Percentiles rank a stretch among this genome's conserved stretches.
Conservation (phyloP, 352 stramenopile species). For the Globisporangium orthogonon region DNA sequence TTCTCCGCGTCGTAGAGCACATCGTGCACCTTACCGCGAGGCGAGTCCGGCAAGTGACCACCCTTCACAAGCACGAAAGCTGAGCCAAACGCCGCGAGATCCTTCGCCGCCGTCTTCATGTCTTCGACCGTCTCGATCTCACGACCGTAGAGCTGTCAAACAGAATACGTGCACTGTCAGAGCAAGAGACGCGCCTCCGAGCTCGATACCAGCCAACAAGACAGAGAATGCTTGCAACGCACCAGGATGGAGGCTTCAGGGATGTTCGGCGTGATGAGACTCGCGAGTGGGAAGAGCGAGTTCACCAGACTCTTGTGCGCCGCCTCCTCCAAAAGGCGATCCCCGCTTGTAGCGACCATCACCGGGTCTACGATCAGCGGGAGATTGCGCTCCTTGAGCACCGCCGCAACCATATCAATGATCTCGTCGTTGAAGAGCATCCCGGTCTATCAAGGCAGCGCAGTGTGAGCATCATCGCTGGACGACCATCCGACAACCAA, state of each 20-base stretch:
- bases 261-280: constrained; percentile 92
- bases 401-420: constrained; percentile 57
- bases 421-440: constrained; percentile 88
- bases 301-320: constrained; percentile 66
- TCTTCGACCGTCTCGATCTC: constrained; percentile 37
- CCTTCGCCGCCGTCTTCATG: constrained; percentile 72
- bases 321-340: constrained; percentile 75
- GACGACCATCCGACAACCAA: background rate
- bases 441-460: constrained; percentile 44
- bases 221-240: background rate
- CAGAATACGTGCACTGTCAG: background rate
- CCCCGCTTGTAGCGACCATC: constrained; percentile 89
- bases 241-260: constrained; percentile 90
- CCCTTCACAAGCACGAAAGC: constrained; percentile 90
- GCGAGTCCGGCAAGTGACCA: constrained; percentile 55
- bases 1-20: constrained; percentile 25
- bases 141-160: constrained; percentile 27
- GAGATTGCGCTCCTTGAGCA: constrained; percentile 39
- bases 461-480: background rate
- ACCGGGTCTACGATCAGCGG: constrained; percentile 91
- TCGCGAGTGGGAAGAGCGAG: constrained; percentile 81
- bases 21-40: constrained; percentile 19
- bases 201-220: background rate
- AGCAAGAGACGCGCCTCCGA: background rate
- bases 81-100: constrained; percentile 60